Base-by-base conservation (phyloP, 1,284 basidiomycete species). In the Puccinia novopanici region DNA sequence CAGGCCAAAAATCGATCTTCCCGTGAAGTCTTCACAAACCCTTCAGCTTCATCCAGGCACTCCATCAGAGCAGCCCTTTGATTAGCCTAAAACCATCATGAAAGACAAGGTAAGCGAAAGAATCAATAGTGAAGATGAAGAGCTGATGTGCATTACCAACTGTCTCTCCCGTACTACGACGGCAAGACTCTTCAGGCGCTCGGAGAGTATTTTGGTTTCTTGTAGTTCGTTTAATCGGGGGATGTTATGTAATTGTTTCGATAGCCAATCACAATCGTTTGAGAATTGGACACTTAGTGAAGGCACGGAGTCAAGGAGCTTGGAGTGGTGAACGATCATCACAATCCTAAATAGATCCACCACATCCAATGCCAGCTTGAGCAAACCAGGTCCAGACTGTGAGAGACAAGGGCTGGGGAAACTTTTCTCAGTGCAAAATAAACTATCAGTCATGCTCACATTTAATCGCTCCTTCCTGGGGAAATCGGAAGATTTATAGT, bases 311-410 rank as follows among this genome's bases (percentile, higher is more conserved):
- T 86, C 84, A 54, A 93, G 86, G 37, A 88, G 87, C 30, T 87
- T 84, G 0, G 88, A 86, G 82, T 91, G 91, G 59, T 89, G 88
- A 9, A 92, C 89, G n/a, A 93, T 93, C 85, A 92, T 91, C 45
- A 95, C 87, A 0, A 92, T 93, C 57, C 92, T 90, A 86, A 92
- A 93, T 8, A 98, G 87, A 81, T 95, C 93, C 67, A 96, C 88
- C 3, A 91, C 88, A 45, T 92, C 89, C 0, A 90, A 87, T 48
- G 91, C 89, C 0, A 91, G 88, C 82, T 89, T 85, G 24, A 93
- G 87, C n/a, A 50, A 90, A 86, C 0, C 82, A 77, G n/a, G 82
- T 55, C n/a, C 81, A 81, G 22, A 83, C 80, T 0, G 83, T 81
- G 0, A 84, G 55, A 24, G 82, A 81, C 13, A 81, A 19, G 50